Base-by-base conservation (phyloP, 2,329 filamentous ascomycete genomes). In the Arthrocladium fulminans region DNA sequence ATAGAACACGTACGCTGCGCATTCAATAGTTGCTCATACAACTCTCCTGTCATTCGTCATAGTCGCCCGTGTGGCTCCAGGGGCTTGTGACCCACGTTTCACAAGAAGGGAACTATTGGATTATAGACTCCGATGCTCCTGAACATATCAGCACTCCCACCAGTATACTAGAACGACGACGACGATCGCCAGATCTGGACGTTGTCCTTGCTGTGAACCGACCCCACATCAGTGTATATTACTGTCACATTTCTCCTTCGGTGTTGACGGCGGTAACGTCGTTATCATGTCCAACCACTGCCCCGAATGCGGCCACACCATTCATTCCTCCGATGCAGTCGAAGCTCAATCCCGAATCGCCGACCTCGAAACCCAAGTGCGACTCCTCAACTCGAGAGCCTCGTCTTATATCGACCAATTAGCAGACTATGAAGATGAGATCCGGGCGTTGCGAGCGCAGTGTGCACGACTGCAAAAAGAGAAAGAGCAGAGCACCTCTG, bases 401-500 rank as follows among this genome's bases (percentile, higher is more conserved):
- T 69, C 70, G 2, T 65, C 71, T 49, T 72, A 75, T 55, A 75
- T 72, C 42, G 71, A 74, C 56, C 79, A 70, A 61, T 72, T 80
- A 54, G 76, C 76, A 58, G 75, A 80, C 61, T 81, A 81, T 63
- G 79, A 82, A 68, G 77, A 81, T 54, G 75, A 81, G 60, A 66
- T 81, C 20, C 74, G 70, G 47, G 67, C 66, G 45, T 66, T 81
- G 25, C 65, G 64, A 59, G 54, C 55, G n/a, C 50, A 51, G 13
- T 47, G 51, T 34, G 44, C 44, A 20, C 42, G 43, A 20, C 48
- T 49, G 10, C 51, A 54, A 29, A 48, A 52, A 47, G 54, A 56
- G 30, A 40, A 46, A 23, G 45, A 52, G 24, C 35, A 39, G 46
- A 43, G 37, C 49, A 35, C 34, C 47, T 15, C 32, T 39, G 24